Evolutionary conservation across 768 basidiomycete species (phyloP), one percentile per base, ranked within the genome.

Genomic region (Boletellus ananiceps): DNA sequence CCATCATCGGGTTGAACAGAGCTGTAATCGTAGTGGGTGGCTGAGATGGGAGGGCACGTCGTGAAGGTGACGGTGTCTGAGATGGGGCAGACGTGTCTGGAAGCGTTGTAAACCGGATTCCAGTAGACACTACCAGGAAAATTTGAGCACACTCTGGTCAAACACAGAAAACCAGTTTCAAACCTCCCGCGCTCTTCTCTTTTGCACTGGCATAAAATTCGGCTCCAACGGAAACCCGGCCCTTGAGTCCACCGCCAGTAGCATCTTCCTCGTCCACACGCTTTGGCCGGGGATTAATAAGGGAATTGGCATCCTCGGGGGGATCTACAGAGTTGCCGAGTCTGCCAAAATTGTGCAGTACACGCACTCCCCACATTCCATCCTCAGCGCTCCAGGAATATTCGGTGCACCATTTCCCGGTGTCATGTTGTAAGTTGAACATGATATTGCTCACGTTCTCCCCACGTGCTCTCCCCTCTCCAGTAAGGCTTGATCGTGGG

Each of bases 221-320:
- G 13, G 90, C 94, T 25, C 95, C 95, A 15, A 92, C 83, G 1
- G 91, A 93, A 40, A 96, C 80, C 21, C 95, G 79, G 0, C 95
- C 95, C 61, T 83, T 88, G 27, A 97, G 73, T 0, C 95, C 94
- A 27, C 91, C 90, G 49, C 92, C 90, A 55, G 93, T 84, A 23
- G 88, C 86, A 40, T 96, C 94, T 69, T 95, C 93, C 63, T 95
- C 93, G 47, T 97, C 95, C 4, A 96, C 82, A n/a, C 93, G 79
- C 67, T 88, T 92, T 32, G 79, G 68, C 38, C 74, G 72, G 38
- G 64, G 61, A 12, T 56, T 54, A 18, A 56, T 57, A 18, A 55
- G 57, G n/a, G 58, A 57, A 49, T 44, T 41, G 16, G 60, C 36
- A 53, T 65, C 63, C 23, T 72, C 73, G 55, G 67, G 73, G 54